Conservation (phyloP, 2,329 filamentous ascomycete genomes). For the Talaromyces sp. region DNA sequence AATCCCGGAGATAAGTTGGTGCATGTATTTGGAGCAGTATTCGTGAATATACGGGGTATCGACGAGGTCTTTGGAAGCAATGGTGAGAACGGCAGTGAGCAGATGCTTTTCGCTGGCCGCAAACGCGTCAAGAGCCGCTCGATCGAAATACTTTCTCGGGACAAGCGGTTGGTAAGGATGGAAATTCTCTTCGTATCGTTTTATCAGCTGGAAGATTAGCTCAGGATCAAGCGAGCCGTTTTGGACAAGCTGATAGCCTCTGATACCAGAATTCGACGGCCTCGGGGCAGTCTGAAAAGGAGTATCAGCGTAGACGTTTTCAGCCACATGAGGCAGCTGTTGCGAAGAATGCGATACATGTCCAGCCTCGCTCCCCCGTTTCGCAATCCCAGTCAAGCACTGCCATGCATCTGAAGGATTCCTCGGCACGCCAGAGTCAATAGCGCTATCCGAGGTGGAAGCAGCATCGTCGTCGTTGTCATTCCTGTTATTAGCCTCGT, state of each 20-base stretch:
- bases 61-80: conserved; percentile 65
- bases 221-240: conserved; percentile 42
- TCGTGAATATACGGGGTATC: conserved; percentile 60
- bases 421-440: conserved; percentile 35
- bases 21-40: conserved; percentile 65
- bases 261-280: conserved; percentile 26
- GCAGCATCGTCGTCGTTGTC: conserved; percentile 13
- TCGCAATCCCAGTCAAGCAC: conserved; percentile 41
- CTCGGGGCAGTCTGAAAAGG: conserved; percentile 20
- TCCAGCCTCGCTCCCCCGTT: conserved; percentile 21
- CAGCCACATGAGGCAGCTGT: not conserved
- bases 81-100: conserved; percentile 64
- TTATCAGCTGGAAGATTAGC: conserved; percentile 48
- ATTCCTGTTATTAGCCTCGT: conserved; percentile 30
- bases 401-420: conserved; percentile 48
- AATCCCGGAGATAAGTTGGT: conserved; percentile 60
- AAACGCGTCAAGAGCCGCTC: conserved; percentile 49
- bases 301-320: not conserved
- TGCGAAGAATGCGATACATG: conserved; percentile 1
- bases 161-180: conserved; percentile 68
- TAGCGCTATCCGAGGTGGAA: conserved; percentile 30
- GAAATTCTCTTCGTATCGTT: conserved; percentile 59
- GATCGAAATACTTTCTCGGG: conserved; percentile 54
- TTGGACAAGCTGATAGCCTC: conserved; percentile 39
- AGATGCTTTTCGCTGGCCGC: conserved; percentile 60